phyloP scores from a whole-genome alignment of 352 stramenopile genomes.

The Phytophthora pini region DNA sequence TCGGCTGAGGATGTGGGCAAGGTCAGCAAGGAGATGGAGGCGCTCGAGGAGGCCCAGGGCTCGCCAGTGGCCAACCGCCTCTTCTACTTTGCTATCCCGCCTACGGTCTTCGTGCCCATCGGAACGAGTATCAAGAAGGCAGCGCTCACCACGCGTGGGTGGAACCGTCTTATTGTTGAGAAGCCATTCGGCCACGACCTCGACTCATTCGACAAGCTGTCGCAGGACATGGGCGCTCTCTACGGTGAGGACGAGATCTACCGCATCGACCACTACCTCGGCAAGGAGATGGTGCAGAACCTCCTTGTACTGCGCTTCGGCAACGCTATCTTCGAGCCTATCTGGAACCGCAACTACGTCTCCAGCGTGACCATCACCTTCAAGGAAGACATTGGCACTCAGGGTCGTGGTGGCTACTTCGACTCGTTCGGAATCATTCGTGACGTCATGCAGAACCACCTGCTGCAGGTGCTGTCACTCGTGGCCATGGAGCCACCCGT shows the following conservation, averaged over 20 bases:
- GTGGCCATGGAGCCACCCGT: conserved; percentile 96
- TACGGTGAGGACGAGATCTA: conserved; percentile 93
- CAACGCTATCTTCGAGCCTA: conserved; percentile 97
- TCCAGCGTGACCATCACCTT: conserved; percentile 97
- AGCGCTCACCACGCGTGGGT: conserved; percentile 89
- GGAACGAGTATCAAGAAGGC: conserved; percentile 93
- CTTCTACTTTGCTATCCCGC: conserved; percentile 98
- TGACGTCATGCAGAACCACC: conserved; percentile 99
- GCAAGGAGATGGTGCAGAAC: conserved; percentile 99
- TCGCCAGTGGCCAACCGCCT: conserved; percentile 76
- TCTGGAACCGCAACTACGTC: conserved; percentile 98
- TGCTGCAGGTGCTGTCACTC: conserved; percentile 98
- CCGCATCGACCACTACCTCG: conserved; percentile 97
- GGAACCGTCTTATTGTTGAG: conserved; percentile 97
- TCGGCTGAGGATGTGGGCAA: conserved; percentile 79
- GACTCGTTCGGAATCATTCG: conserved; percentile 99
- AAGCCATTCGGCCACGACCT: conserved; percentile 98
- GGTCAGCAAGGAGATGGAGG: conserved; percentile 76
- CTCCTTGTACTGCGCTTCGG: conserved; percentile 96
- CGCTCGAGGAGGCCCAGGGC: conserved; percentile 61
- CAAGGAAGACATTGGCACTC: conserved; percentile 97
- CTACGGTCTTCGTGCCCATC: conserved; percentile 95
- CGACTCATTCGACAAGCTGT: conserved; percentile 92
- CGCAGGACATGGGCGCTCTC: conserved; percentile 85
- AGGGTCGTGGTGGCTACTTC: conserved; percentile 97